Evolutionary conservation across 2,329 filamentous ascomycete species (phyloP).

Genomic region (Aspergillus costaricaensis): DNA sequence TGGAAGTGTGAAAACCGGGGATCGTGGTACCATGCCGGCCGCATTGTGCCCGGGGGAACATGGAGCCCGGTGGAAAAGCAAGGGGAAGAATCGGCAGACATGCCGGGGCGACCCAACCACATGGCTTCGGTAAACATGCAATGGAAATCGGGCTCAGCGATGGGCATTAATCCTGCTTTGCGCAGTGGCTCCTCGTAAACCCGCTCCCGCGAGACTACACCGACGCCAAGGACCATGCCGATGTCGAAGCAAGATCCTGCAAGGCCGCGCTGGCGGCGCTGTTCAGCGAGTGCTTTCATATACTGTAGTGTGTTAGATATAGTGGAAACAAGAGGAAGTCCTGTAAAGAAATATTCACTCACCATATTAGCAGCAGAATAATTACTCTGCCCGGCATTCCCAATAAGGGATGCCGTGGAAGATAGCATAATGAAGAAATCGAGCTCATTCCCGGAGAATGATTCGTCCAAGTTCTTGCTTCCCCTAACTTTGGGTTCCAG

Average conservation of each 20-base stretch:
- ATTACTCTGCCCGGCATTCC: constrained; percentile 41
- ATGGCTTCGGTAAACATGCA: background rate
- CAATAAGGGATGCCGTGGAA: constrained; percentile 39
- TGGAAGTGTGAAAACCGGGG: background rate
- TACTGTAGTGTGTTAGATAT: constrained; percentile 21
- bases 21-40: background rate
- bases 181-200: background rate
- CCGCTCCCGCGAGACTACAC: background rate
- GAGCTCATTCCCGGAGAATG: constrained; percentile 6
- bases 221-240: constrained; percentile 30
- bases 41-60: background rate
- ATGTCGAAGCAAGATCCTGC: constrained; percentile 24
- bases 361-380: constrained; percentile 42
- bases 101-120: background rate
- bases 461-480: background rate
- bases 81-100: background rate
- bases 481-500: constrained; percentile 17
- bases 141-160: background rate
- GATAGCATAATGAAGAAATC: constrained; percentile 44
- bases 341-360: too few relatives aligned
- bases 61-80: background rate
- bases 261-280: constrained; percentile 25
- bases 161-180: background rate
- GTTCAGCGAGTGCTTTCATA: constrained; percentile 31
- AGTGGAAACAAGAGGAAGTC: too few relatives aligned